Base-by-base conservation (phyloP, 345 rosid species). In the Atalantia buxifolia region DNA sequence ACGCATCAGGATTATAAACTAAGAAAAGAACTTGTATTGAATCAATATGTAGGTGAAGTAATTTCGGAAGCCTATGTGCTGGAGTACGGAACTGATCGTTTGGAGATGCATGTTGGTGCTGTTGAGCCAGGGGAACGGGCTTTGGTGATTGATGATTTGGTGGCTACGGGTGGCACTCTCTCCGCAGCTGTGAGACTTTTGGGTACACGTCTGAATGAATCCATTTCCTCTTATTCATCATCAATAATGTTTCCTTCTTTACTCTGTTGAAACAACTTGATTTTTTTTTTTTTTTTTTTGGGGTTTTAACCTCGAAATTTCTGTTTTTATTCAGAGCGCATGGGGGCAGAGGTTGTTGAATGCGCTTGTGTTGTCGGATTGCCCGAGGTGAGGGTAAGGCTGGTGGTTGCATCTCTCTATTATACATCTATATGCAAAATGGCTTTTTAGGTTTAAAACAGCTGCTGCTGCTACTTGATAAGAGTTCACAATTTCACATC, bases 161-260 rank as follows among this genome's bases (percentile, higher is more conserved):
- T 95, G 7, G 98, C 98, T 42, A 95, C 99, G 0, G 99, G 99
- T 10, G 98, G 99, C 55, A 93, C 98, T 14, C 86, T 95, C 59
- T 91, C 94, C 1, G 99, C 99, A 38, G 97, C 97, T 12, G 92
- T 95, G 61, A 87, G 84, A 64, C 94, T 95, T 56, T 63, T 95
- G 80, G 98, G 98, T 95, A 86, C 76, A 86, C 76, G 74, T n/a
- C 28, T 31, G 6, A 1, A 10, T n/a, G 35, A 35, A 3, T 21
- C n/a, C 16, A 7, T 21, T 10, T 16, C 36, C 36, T 14, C n/a
- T 6, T 2, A 35, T 64, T 36, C 55, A 16, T 9, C 7, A 55
- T 65, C 21, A 6, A 24, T 28, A 1, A 1, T 18, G 12, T 3
- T 4, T 36, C 60, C 9, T 30, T 30, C 53, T 40, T 42, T 62